A percentile compares a stretch with the other conserved stretches of the same genome.
Conservation (phyloP, 441 rosid genomes). For the Gossypium lobatum region DNA sequence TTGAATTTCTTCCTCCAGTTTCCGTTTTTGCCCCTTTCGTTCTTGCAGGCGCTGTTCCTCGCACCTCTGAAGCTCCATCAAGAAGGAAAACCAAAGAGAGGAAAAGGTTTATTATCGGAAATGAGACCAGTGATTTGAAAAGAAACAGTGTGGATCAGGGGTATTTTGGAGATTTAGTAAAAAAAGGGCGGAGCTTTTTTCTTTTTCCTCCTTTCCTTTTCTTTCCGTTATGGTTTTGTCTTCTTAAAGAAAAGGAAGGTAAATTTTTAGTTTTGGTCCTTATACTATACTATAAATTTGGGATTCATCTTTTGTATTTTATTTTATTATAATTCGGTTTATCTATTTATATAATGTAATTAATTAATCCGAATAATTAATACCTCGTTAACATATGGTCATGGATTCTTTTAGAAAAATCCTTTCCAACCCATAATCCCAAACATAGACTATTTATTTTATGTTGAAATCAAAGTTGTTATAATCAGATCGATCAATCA, state of each 20-base stretch:
- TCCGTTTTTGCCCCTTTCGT: slow-evolving; percentile 90
- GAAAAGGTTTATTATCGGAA: slow-evolving; percentile 15
- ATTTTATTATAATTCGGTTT: no score
- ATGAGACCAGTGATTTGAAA: slow-evolving; percentile 27
- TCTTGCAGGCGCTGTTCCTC: slow-evolving; percentile 61
- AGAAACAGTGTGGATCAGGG: slow-evolving; percentile 31
- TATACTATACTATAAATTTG: no score
- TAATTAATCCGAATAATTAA: no score
- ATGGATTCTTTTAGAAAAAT: no score
- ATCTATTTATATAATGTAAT: no score
- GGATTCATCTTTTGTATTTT: no score
- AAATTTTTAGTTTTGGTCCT: no score
- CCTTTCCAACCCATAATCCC: no score
- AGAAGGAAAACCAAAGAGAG: slow-evolving; percentile 15
- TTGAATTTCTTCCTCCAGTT: slow-evolving; percentile 69
- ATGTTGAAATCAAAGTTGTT: no score
- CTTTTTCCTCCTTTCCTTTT: background rate
- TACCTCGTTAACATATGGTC: no score
- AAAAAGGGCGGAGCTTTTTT: background rate
- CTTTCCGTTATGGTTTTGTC: background rate
- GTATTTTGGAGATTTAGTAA: slow-evolving; percentile 21
- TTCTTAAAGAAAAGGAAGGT: background rate
- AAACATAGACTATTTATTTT: no score
- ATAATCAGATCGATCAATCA: no score
- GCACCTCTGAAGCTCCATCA: slow-evolving; percentile 55